A percentile compares a stretch with the other conserved stretches of the same genome.
Conservation (phyloP, 2,329 filamentous ascomycete genomes). For the Blumeria graminis region DNA sequence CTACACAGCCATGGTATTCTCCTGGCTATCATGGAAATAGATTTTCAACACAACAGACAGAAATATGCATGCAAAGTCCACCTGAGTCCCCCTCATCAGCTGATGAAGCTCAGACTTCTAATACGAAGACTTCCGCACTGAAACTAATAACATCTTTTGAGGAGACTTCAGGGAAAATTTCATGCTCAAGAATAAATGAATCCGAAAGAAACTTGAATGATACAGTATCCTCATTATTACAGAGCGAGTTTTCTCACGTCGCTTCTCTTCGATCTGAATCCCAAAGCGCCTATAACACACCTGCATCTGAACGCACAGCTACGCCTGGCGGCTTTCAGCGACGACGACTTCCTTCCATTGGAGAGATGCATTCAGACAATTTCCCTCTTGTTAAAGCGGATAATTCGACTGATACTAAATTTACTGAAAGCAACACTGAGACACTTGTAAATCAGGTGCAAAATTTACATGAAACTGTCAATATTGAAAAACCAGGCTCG, state of each 20-base stretch:
- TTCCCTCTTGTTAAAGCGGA: constrained; percentile 11
- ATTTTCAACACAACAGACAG: constrained; percentile 29
- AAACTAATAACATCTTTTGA: constrained; percentile 85
- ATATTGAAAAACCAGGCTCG: too few relatives aligned
- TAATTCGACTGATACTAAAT: too few relatives aligned
- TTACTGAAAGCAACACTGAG: too few relatives aligned
- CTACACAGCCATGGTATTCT: constrained; percentile 68
- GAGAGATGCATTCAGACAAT: constrained; percentile 35
- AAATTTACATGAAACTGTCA: too few relatives aligned
- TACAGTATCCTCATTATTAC: constrained; percentile 48
- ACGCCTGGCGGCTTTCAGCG: constrained; percentile 35
- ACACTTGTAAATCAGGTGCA: too few relatives aligned
- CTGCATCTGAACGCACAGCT: constrained; percentile 38
- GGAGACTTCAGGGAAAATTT: constrained; percentile 32
- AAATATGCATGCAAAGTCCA: constrained; percentile 30
- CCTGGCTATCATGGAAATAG: constrained; percentile 46
- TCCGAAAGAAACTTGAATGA: constrained; percentile 49
- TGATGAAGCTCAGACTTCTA: constrained; percentile 32
- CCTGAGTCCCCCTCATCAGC: constrained; percentile 49
- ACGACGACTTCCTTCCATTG: constrained; percentile 53
- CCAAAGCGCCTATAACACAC: constrained; percentile 44
- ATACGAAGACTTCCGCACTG: constrained; percentile 59
- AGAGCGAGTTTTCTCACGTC: constrained; percentile 35
- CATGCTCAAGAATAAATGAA: constrained; percentile 33
- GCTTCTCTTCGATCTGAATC: constrained; percentile 43